These are phyloP conservation scores for Alternaria atra DNA, from an alignment of 2,329 filamentous ascomycete genomes.

Conservation along the genomic window DNA sequence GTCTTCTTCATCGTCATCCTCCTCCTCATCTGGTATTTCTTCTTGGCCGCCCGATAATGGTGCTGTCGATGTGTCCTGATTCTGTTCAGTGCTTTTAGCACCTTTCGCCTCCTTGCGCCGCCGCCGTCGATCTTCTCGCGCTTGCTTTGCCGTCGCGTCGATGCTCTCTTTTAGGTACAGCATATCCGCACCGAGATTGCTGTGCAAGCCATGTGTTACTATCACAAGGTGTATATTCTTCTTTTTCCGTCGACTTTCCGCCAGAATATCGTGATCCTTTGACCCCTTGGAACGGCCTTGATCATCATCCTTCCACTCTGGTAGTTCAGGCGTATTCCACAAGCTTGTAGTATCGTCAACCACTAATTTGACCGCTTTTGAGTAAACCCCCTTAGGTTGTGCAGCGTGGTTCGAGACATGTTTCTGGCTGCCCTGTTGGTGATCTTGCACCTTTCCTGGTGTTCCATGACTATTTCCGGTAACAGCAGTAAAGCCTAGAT, in stretches of 20 bases:
- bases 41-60: constrained; percentile 62
- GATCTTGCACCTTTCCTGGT: constrained; percentile 75
- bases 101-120: constrained; percentile 56
- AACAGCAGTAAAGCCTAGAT: constrained; percentile 68
- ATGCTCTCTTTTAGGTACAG: constrained; percentile 97
- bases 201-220: constrained; percentile 92
- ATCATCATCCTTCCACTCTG: constrained; percentile 63
- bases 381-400: constrained; percentile 81
- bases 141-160: constrained; percentile 79
- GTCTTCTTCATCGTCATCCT: constrained; percentile 78
- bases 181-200: constrained; percentile 96
- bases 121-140: constrained; percentile 72
- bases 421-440: constrained; percentile 71
- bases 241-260: constrained; percentile 59
- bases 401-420: constrained; percentile 62
- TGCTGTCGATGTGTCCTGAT: constrained; percentile 52
- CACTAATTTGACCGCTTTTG: constrained; percentile 77
- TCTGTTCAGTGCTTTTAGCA: constrained; percentile 4
- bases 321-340: constrained; percentile 91
- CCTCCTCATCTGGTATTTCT: constrained; percentile 53
- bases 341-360: constrained; percentile 89
- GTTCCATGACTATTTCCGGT: constrained; percentile 61
- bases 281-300: constrained; percentile 37
- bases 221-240: constrained; percentile 91
- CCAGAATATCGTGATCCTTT: constrained; percentile 33